Evolutionary conservation across 441 rosid species (phyloP).

Genomic region (Populus hybrid): DNA sequence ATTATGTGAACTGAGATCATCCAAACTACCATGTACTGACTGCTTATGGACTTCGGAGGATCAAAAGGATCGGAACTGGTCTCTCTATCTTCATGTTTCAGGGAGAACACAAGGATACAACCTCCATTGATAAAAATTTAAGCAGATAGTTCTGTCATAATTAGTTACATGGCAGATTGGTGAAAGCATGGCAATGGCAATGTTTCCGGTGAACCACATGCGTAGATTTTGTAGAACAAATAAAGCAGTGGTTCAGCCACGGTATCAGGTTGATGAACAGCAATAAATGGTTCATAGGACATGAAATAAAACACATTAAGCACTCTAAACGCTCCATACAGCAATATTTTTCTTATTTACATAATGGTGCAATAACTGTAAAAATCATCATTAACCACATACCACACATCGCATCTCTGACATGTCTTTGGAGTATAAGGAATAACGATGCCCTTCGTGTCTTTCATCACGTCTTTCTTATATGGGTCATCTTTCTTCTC

Average conservation of each 20-base stretch:
- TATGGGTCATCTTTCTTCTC: conserved; percentile 38
- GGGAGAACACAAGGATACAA: neutral
- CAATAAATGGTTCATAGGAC: neutral
- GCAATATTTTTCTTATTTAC: conserved; percentile 17
- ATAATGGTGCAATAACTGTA: conserved; percentile 42
- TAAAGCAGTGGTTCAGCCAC: neutral
- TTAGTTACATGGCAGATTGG: neutral
- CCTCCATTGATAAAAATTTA: neutral
- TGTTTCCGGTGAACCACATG: neutral
- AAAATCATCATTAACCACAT: conserved; percentile 35
- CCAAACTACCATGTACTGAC: neutral
- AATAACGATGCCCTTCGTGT: conserved; percentile 3
- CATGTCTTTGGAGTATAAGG: conserved; percentile 29
- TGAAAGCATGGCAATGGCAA: neutral
- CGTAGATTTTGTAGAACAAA: neutral
- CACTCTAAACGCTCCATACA: neutral
- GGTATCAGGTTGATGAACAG: neutral
- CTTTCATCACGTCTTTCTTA: neutral
- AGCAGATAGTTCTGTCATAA: neutral
- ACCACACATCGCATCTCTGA: conserved; percentile 57
- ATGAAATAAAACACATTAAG: neutral
- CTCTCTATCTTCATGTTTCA: neutral
- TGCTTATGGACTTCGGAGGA: neutral
- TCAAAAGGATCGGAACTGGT: neutral
- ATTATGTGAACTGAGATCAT: neutral